These are phyloP conservation scores for Ganoderma leucocontextum DNA, from an alignment of 1,284 basidiomycete species.

Conservation along the genomic window DNA sequence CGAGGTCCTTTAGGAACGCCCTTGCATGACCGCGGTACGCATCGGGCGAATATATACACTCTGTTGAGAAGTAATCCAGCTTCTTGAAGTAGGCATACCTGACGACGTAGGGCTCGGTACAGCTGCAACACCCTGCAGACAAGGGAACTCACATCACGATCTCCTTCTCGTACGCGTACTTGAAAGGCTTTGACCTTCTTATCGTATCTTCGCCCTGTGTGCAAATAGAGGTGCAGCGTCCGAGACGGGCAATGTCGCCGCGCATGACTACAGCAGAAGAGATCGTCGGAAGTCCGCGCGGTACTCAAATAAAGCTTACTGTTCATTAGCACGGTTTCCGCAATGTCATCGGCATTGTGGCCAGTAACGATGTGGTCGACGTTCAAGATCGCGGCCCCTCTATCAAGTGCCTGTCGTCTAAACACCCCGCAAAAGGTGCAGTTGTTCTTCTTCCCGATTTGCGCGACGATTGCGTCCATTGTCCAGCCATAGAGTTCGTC, in stretches of 20 bases:
- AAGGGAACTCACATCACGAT: constrained; percentile 88
- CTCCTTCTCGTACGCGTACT: constrained; percentile 99
- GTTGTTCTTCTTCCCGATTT: constrained; percentile 97
- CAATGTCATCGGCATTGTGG: constrained; percentile 99
- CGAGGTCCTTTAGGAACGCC: constrained; percentile 94
- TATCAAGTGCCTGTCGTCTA: constrained; percentile 93
- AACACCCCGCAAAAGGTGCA: constrained; percentile 99
- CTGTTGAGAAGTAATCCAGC: constrained; percentile 98
- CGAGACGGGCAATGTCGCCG: constrained; percentile 94
- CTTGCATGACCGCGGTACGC: constrained; percentile 97
- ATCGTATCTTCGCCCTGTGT: constrained; percentile 96
- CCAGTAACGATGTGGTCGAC: constrained; percentile 99
- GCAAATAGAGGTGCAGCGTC: constrained; percentile 93
- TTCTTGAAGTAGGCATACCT: constrained; percentile 99
- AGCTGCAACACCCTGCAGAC: too few species aligned
- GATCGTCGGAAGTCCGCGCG: constrained; percentile 2
- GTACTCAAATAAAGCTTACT: constrained; percentile 63
- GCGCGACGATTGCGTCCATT: constrained; percentile 95
- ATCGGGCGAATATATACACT: constrained; percentile 98
- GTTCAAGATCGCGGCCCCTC: constrained; percentile 88
- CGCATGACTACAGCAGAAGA: constrained; percentile 80
- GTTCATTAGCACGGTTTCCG: constrained; percentile 99
- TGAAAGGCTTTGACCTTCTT: constrained; percentile 97
- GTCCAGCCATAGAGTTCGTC: constrained; percentile 99
- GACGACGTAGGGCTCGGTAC: constrained; percentile 8